A percentile compares a stretch with the other conserved stretches of the same genome.
These are phyloP conservation scores for Neurospora discreta DNA, from an alignment of 495 filamentous ascomycete species.

Conservation along the genomic window DNA sequence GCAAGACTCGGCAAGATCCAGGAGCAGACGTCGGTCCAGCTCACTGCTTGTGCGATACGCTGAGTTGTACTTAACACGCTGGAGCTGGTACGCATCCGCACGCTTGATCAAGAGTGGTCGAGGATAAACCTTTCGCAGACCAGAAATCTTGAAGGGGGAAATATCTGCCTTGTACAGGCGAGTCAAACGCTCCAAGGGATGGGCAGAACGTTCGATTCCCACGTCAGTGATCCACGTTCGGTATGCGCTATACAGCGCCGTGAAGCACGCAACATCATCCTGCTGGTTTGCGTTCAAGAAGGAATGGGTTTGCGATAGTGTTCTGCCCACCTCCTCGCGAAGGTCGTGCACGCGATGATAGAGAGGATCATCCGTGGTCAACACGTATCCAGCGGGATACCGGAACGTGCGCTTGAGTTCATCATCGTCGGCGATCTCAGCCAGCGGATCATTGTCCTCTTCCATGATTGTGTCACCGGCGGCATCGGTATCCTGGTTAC, in stretches of 20 bases:
- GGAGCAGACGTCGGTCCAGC: conserved; percentile 69
- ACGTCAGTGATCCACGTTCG: conserved; percentile 96
- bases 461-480: conserved; percentile 38
- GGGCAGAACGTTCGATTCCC: conserved; percentile 88
- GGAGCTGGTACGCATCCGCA: conserved; percentile 88
- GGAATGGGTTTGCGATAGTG: conserved; percentile 70
- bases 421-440: conserved; percentile 68
- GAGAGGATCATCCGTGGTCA: conserved; percentile 47
- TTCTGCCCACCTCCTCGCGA: conserved; percentile 65
- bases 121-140: conserved; percentile 84
- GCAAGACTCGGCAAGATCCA: conserved; percentile 82
- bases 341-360: conserved; percentile 71
- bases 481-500: conserved; percentile 28
- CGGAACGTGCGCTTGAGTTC: conserved; percentile 69
- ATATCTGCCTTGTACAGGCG: conserved; percentile 76
- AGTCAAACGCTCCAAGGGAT: conserved; percentile 78
- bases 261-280: conserved; percentile 94
- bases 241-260: conserved; percentile 81
- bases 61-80: conserved; percentile 86
- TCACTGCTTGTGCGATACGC: conserved; percentile 72
- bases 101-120: conserved; percentile 77
- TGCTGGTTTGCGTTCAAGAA: conserved; percentile 80
- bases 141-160: conserved; percentile 85
- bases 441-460: conserved; percentile 52
- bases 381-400: conserved; percentile 77